A percentile compares a stretch with the other conserved stretches of the same genome.
Evolutionary conservation across 805 yeast species (phyloP).

Genomic region (Blastobotrys robertii): DNA sequence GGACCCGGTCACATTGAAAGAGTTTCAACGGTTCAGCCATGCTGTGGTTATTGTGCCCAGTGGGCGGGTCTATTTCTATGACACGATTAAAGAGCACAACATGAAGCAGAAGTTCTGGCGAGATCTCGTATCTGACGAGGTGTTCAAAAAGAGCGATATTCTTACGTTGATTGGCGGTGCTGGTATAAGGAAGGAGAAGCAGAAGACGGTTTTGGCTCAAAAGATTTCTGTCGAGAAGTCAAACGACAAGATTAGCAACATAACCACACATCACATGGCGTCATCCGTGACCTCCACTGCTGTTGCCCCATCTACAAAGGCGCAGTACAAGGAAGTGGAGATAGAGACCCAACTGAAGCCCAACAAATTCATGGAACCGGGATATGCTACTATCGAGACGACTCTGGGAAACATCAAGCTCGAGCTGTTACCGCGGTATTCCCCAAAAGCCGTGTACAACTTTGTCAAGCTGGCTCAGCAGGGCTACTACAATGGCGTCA

Average conservation of each 20-base stretch:
- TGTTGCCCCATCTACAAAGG: slow-evolving; percentile 18
- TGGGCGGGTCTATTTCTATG: slow-evolving; percentile 25
- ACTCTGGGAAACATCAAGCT: slow-evolving; percentile 18
- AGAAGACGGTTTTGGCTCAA: background rate
- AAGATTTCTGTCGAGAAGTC: background rate
- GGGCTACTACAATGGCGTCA: slow-evolving; percentile 25
- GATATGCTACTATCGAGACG: slow-evolving; percentile 23
- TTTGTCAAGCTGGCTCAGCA: slow-evolving; percentile 22
- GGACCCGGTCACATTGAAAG: slow-evolving; percentile 28
- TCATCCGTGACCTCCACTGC: slow-evolving; percentile 26
- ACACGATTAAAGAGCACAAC: slow-evolving; percentile 23
- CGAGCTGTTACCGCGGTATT: slow-evolving; percentile 18
- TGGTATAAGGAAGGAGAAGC: slow-evolving; percentile 5
- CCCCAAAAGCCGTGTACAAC: slow-evolving; percentile 24
- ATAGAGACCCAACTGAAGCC: slow-evolving; percentile 22
- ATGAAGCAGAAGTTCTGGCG: slow-evolving; percentile 21
- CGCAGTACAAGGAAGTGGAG: slow-evolving; percentile 16
- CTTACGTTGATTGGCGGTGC: slow-evolving; percentile 16
- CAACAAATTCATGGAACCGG: slow-evolving; percentile 19
- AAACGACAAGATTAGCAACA: slow-evolving; percentile 9
- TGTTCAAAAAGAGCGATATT: slow-evolving; percentile 22
- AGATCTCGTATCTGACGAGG: slow-evolving; percentile 25
- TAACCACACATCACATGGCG: slow-evolving; percentile 20
- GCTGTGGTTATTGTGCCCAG: slow-evolving; percentile 23
- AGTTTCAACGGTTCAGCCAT: slow-evolving; percentile 17